phyloP scores from a whole-genome alignment of 2,329 filamentous ascomycete species.

The Colletotrichum lentis region DNA sequence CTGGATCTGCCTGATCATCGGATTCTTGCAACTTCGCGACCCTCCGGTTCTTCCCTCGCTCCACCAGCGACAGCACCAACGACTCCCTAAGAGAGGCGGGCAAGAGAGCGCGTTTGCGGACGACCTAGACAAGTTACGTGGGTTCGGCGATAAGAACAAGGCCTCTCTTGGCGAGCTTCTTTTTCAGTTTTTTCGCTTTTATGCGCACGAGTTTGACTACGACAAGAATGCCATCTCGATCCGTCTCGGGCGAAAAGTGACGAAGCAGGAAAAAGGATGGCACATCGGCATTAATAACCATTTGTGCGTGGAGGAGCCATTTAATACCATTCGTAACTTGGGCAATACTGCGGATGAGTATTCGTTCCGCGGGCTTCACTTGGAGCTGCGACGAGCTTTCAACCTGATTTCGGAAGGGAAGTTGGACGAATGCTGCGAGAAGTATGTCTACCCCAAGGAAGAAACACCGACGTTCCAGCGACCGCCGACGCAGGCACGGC shows the following conservation, averaged over 20 bases:
- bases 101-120: conserved; percentile 83
- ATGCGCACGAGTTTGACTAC: conserved; percentile 92
- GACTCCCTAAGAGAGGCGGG: conserved; percentile 66
- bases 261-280: conserved; percentile 90
- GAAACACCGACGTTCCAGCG: conserved; percentile 70
- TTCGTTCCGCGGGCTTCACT: conserved; percentile 88
- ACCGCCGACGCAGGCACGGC: conserved; percentile 62
- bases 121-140: conserved; percentile 76
- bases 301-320: conserved; percentile 95
- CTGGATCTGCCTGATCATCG: conserved; percentile 98
- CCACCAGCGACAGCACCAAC: conserved; percentile 75
- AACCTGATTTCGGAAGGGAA: conserved; percentile 80
- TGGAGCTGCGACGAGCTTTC: conserved; percentile 89
- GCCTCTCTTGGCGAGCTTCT: conserved; percentile 85
- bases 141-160: conserved; percentile 80
- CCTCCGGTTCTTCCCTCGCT: conserved; percentile 86
- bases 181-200: conserved; percentile 95
- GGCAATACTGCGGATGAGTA: conserved; percentile 97
- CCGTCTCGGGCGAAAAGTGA: conserved; percentile 78
- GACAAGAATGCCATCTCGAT: conserved; percentile 86
- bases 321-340: conserved; percentile 87
- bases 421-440: conserved; percentile 83
- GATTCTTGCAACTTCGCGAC: conserved; percentile 87
- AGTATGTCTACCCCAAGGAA: conserved; percentile 87
- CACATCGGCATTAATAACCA: conserved; percentile 80